Evolutionary conservation across 345 rosid species (phyloP).

Genomic region (Mangifera indica): DNA sequence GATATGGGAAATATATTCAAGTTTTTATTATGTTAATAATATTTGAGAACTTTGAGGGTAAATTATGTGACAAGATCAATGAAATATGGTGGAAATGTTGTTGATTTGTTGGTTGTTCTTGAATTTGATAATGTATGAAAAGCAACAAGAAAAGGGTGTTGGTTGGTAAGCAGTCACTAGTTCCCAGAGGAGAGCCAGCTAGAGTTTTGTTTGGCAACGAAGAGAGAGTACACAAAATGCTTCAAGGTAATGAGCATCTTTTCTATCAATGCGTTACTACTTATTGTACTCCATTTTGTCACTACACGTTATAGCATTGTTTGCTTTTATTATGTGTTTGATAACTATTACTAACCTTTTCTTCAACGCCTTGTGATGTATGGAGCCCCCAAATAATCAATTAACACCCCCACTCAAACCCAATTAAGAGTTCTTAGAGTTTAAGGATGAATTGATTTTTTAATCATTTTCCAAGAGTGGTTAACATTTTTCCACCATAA

Average conservation of each 20-base stretch:
- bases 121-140: conserved; percentile 10
- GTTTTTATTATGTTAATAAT: no score
- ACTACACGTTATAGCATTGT: not conserved
- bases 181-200: conserved; percentile 17
- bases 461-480: no score
- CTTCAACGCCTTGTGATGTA: conserved; percentile 7
- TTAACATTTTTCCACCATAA: no score
- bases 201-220: not conserved
- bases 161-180: conserved; percentile 27
- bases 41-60: not conserved
- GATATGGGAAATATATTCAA: not conserved
- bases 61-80: conserved; percentile 8
- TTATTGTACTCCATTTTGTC: conserved; percentile 10
- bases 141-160: conserved; percentile 25
- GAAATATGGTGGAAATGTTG: not conserved
- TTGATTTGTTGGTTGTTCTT: conserved; percentile 2
- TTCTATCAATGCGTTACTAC: conserved; percentile 17
- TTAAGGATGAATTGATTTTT: no score
- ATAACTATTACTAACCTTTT: not conserved
- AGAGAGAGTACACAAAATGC: not conserved
- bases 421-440: no score
- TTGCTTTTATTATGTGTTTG: not conserved
- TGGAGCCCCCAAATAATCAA: conserved; percentile 12
- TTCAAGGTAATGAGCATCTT: conserved; percentile 6
- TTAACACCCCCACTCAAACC: no score